phyloP scores from a whole-genome alignment of 2,329 filamentous ascomycete genomes.

The Metarhizium album region DNA sequence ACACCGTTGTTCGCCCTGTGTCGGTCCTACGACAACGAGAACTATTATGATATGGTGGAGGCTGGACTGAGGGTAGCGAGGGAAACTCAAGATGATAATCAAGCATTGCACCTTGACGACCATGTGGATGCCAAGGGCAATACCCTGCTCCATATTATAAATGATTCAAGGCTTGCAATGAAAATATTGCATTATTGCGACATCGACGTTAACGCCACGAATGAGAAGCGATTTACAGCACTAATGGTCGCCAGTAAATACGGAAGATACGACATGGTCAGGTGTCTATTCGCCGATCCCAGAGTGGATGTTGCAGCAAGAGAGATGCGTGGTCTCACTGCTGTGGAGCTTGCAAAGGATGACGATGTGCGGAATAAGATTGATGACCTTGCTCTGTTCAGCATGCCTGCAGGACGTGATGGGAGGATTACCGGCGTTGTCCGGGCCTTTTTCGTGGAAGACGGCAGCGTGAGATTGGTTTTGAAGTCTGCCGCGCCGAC shows the following conservation, averaged over 20 bases:
- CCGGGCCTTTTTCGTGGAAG: conserved; percentile 92
- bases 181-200: conserved; percentile 76
- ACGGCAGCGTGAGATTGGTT: conserved; percentile 84
- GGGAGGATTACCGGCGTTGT: conserved; percentile 86
- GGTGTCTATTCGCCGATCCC: conserved; percentile 75
- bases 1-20: conserved; percentile 95
- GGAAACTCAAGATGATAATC: conserved; percentile 61
- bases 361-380: conserved; percentile 95
- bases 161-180: conserved; percentile 66
- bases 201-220: conserved; percentile 89
- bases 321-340: conserved; percentile 80
- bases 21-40: conserved; percentile 84
- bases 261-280: conserved; percentile 85
- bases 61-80: conserved; percentile 67
- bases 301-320: conserved; percentile 76
- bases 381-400: conserved; percentile 82
- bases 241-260: conserved; percentile 99
- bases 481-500: conserved; percentile 87
- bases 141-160: conserved; percentile 89
- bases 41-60: conserved; percentile 82
- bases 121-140: conserved; percentile 91
- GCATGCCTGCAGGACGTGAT: conserved; percentile 58
- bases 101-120: conserved; percentile 80
- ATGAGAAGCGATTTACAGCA: conserved; percentile 89
- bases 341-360: conserved; percentile 93